These are phyloP conservation scores for Colletotrichum ledebouriae DNA, from an alignment of 2,329 filamentous ascomycete species.

Conservation along the genomic window DNA sequence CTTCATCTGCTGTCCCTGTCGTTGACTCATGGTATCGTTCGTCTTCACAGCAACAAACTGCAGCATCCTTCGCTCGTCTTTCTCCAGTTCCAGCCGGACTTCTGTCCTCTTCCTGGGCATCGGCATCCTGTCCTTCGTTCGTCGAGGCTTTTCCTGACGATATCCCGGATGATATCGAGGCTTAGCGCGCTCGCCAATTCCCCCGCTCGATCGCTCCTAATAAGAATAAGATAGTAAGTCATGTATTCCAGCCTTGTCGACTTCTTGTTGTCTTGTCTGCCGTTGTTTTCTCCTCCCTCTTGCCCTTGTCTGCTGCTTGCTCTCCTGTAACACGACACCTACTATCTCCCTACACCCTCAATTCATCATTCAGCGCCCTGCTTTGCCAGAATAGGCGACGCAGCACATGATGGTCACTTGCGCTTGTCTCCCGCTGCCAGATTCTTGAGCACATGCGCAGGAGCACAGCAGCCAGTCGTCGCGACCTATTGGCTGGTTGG, in stretches of 20 bases:
- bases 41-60: constrained; percentile 14
- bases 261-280: neutral
- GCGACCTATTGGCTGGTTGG: constrained; percentile 9
- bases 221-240: constrained; percentile 39
- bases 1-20: constrained; percentile 6
- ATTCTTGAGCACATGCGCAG: constrained; percentile 6
- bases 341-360: neutral
- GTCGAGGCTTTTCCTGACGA: constrained; percentile 12
- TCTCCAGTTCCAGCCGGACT: constrained; percentile 6
- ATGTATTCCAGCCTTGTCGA: neutral
- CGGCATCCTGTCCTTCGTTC: constrained; percentile 25
- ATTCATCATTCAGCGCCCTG: neutral
- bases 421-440: neutral
- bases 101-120: constrained; percentile 22
- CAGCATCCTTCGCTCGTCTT: neutral
- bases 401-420: neutral
- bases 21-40: constrained; percentile 8
- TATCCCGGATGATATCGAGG: constrained; percentile 41
- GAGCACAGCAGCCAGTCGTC: neutral
- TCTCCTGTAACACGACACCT: neutral
- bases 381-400: constrained; percentile 1
- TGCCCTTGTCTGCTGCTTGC: neutral
- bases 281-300: constrained; percentile 17
- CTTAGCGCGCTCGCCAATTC: constrained; percentile 27
- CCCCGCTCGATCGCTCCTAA: constrained; percentile 32